Evolutionary conservation across 768 basidiomycete genomes (phyloP).

Genomic region (Tulasnella sp.): DNA sequence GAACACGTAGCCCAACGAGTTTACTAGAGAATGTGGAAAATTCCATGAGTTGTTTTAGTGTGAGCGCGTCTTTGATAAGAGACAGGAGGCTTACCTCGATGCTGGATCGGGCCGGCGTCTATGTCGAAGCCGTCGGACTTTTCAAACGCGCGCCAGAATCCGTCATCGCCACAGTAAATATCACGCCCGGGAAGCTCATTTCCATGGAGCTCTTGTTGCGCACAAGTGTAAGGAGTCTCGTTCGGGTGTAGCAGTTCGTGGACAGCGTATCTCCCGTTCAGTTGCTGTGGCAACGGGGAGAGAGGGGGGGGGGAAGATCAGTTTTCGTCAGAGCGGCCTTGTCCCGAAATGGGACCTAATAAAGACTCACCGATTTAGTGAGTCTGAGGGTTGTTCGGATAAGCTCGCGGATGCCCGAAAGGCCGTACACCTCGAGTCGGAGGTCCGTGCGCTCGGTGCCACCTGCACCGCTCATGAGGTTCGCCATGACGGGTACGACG

Average conservation of each 20-base stretch:
- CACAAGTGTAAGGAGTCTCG: constrained; percentile 50
- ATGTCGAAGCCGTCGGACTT: constrained; percentile 47
- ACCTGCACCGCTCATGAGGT: constrained; percentile 47
- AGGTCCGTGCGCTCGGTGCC: constrained; percentile 39
- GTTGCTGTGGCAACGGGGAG: constrained; percentile 33
- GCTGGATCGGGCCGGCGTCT: constrained; percentile 70
- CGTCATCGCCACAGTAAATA: constrained; percentile 50
- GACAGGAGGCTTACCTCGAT: constrained; percentile 54
- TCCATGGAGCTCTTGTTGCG: constrained; percentile 48
- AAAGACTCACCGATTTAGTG: constrained; percentile 48
- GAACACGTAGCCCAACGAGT: constrained; percentile 64
- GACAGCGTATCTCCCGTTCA: constrained; percentile 61
- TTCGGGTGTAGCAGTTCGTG: constrained; percentile 65
- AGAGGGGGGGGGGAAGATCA: neutral
- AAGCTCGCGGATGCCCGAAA: constrained; percentile 69
- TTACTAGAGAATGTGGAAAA: constrained; percentile 47
- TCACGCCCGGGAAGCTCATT: constrained; percentile 64
- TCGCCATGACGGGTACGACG: constrained; percentile 61
- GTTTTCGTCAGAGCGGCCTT: neutral
- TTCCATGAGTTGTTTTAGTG: constrained; percentile 41
- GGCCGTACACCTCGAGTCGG: constrained; percentile 70
- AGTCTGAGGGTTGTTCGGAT: constrained; percentile 65
- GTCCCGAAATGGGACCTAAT: neutral
- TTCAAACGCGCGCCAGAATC: constrained; percentile 62
- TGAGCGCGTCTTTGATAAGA: neutral